These are phyloP conservation scores for Pterulicium gracile DNA, from an alignment of 1,284 basidiomycete species.

Conservation along the genomic window DNA sequence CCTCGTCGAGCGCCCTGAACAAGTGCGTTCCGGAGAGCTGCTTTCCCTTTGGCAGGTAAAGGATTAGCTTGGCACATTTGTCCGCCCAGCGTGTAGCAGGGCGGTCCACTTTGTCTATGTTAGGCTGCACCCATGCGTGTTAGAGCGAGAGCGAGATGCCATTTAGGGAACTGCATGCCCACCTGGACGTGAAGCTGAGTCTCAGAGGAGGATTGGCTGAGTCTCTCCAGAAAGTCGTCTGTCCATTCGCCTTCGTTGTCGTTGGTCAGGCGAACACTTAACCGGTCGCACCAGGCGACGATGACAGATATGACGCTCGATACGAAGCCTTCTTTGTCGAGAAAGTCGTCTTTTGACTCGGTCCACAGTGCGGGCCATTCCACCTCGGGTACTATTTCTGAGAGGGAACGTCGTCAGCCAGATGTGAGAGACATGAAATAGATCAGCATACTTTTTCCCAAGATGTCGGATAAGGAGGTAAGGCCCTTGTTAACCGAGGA, in stretches of 20 bases:
- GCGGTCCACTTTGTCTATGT: conserved; percentile 10
- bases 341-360: conserved; percentile 17
- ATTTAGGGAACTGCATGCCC: conserved; percentile 4
- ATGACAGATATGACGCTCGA: conserved; percentile 20
- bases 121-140: conserved; percentile 10
- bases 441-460: conserved; percentile 15
- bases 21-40: conserved; percentile 16
- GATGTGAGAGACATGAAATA: not conserved
- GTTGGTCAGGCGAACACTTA: conserved; percentile 21
- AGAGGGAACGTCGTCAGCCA: not conserved
- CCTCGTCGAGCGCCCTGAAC: conserved; percentile 20
- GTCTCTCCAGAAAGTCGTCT: conserved; percentile 18
- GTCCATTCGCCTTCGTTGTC: conserved; percentile 22
- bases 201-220: conserved; percentile 14
- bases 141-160: not conserved
- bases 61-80: conserved; percentile 17
- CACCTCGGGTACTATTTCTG: conserved; percentile 15
- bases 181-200: conserved; percentile 20
- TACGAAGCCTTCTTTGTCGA: conserved; percentile 21
- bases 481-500: conserved; percentile 19
- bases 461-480: conserved; percentile 13
- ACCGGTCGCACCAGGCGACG: conserved; percentile 23
- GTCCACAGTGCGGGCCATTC: conserved; percentile 22
- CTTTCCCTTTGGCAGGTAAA: conserved; percentile 21
- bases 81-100: conserved; percentile 19